Conservation (phyloP, 352 stramenopile species). For the Peronospora belbahrii region DNA sequence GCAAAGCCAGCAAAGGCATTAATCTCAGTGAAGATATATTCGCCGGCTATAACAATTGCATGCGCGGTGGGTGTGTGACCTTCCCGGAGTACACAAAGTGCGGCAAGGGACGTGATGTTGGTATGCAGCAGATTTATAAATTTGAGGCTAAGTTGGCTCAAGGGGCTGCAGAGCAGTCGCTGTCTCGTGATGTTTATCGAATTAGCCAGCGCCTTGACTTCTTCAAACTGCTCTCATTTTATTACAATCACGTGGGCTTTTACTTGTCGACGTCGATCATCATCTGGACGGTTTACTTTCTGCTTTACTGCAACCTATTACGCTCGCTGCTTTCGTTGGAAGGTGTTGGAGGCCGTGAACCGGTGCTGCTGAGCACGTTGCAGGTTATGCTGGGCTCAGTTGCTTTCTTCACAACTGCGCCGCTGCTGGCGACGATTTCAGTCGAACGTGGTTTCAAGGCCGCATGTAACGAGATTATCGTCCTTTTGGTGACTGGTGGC, state of each 20-base stretch:
- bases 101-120: conserved; percentile 98
- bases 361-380: conserved; percentile 91
- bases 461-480: conserved; percentile 88
- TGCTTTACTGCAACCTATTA: conserved; percentile 95
- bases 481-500: conserved; percentile 95
- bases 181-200: conserved; percentile 96
- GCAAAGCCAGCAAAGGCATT: conserved; percentile 98
- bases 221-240: conserved; percentile 97
- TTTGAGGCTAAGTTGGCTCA: conserved; percentile 98
- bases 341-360: conserved; percentile 85
- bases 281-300: conserved; percentile 95
- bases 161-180: conserved; percentile 95
- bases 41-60: conserved; percentile 97
- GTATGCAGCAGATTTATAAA: conserved; percentile 99
- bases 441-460: conserved; percentile 97
- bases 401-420: conserved; percentile 95
- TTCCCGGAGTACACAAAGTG: conserved; percentile 99
- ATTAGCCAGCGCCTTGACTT: conserved; percentile 97
- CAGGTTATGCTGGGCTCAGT: conserved; percentile 95
- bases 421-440: conserved; percentile 94
- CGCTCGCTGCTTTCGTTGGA: conserved; percentile 91
- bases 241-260: conserved; percentile 98
- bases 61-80: conserved; percentile 92
- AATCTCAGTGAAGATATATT: conserved; percentile 99
- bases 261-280: conserved; percentile 97